A percentile compares a stretch with the other conserved stretches of the same genome.
These are phyloP conservation scores for Pythium diclinum DNA, from an alignment of 352 stramenopile species.

Conservation along the genomic window DNA sequence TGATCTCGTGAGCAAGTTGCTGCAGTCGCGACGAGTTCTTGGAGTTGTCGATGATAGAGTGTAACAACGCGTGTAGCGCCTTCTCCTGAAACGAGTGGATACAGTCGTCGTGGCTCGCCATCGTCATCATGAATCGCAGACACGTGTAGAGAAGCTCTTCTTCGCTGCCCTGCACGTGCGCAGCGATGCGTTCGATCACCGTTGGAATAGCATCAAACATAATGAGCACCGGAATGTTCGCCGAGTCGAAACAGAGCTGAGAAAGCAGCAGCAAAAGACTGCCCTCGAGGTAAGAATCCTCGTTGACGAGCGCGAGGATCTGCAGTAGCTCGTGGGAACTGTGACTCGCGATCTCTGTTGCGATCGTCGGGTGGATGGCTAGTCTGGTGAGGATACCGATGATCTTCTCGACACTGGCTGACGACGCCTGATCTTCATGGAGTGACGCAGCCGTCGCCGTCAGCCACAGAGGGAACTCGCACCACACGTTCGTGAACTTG, in stretches of 20 bases:
- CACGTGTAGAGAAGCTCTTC: constrained; percentile 31
- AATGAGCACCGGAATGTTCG: constrained; percentile 34
- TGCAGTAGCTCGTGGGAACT: constrained; percentile 33
- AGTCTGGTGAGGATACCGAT: constrained; percentile 40
- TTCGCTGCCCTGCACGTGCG: constrained; percentile 24
- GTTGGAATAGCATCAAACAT: constrained; percentile 38
- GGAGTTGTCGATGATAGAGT: constrained; percentile 9
- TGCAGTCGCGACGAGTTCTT: constrained; percentile 10
- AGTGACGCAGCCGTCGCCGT: constrained; percentile 30
- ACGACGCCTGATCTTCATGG: constrained; percentile 22
- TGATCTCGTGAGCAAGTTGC: constrained; percentile 14
- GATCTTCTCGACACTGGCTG: constrained; percentile 40
- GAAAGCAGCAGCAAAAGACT: constrained; percentile 32
- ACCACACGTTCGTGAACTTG: constrained; percentile 29
- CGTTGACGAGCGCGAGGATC: constrained; percentile 24
- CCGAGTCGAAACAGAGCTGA: constrained; percentile 34
- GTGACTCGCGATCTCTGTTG: constrained; percentile 23
- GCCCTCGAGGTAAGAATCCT: constrained; percentile 29
- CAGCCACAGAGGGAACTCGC: constrained; percentile 33
- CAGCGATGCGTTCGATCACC: constrained; percentile 30
- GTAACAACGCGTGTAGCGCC: constrained; percentile 7
- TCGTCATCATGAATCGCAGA: constrained; percentile 31
- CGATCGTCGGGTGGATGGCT: constrained; percentile 24
- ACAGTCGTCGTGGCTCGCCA: constrained; percentile 19
- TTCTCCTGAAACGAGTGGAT: constrained; percentile 9